Base-by-base conservation (phyloP, 2,329 filamentous ascomycete genomes). In the Alternaria rosae region DNA sequence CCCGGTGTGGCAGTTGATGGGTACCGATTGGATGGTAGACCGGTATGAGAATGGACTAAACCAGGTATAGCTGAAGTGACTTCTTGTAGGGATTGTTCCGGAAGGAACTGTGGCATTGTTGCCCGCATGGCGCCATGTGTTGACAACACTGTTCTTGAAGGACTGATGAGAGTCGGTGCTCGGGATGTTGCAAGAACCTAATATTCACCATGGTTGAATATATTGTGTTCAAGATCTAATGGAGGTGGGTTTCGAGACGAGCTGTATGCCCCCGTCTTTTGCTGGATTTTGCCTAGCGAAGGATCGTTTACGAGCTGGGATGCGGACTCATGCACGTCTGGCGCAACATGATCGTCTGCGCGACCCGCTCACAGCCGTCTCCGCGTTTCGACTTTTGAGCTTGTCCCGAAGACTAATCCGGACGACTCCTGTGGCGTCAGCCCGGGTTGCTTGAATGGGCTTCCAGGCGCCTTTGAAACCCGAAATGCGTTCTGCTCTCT, bases 401-500 rank as follows among this genome's bases (percentile, higher is more conserved):
- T n/a, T n/a, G 23, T 9, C 8, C 51, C 64, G 20, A 61, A 64
- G 21, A 64, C 25, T 17, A 64, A 38, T 25, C 50, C 51, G 5
- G 26, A 47, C 6, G 57, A 64, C 26, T 59, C 45, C 42, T 44
- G 51, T 6, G 28, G n/a, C n/a, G 54, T 59, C 61, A 64, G 21
- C 8, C 45, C 42, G 10, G 64, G 64, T 48, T 64, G 61, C 43
- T 11, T 30, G 54, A 61, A 66, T 2, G 55, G 44, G 21, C 32
- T 54, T 12, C 20, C 30, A 21, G 42, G 12, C 15, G 30, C 23
- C n/a, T 53, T 30, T 30, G n/a, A 17, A n/a, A 44, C 2, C 7
- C 26, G 21, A 15, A 42, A 57, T 15, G 8, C 13, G 4, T 15
- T n/a, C 5, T 41, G 20, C 15, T 20, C 9, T 38, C 25, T 13